phyloP scores from a whole-genome alignment of 2,329 filamentous ascomycete genomes.

The Penicillium paneum region DNA sequence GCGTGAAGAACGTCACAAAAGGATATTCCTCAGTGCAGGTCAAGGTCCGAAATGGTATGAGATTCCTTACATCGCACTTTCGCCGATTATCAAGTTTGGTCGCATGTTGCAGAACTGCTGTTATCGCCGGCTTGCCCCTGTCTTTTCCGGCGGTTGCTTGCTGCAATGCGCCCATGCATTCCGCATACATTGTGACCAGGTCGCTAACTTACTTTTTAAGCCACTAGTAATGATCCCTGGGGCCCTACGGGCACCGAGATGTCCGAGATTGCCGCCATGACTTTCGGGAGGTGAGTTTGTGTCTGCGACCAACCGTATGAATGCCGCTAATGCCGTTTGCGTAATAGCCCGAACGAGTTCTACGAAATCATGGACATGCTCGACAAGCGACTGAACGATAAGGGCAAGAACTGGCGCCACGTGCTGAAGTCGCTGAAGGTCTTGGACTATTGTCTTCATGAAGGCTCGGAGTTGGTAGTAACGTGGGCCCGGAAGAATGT shows the following conservation, averaged over 20 bases:
- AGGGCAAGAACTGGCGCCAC: slow-evolving; percentile 99
- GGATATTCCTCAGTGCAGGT: slow-evolving; percentile 95
- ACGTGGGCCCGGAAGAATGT: slow-evolving; percentile 98
- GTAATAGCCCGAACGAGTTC: slow-evolving; percentile 81
- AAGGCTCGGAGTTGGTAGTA: slow-evolving; percentile 92
- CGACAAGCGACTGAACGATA: slow-evolving; percentile 97
- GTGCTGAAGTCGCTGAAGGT: slow-evolving; percentile 97
- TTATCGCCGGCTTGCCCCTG: slow-evolving; percentile 6
- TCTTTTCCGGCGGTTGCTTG: neutral
- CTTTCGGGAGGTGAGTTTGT: slow-evolving; percentile 83
- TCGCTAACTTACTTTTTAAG: slow-evolving; percentile 50
- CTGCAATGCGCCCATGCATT: slow-evolving; percentile 1
- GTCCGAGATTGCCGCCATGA: slow-evolving; percentile 97
- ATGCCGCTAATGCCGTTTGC: slow-evolving; percentile 9
- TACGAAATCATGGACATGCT: slow-evolving; percentile 99
- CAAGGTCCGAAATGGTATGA: slow-evolving; percentile 93
- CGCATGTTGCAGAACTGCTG: neutral
- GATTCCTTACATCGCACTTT: neutral
- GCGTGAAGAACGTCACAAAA: slow-evolving; percentile 99
- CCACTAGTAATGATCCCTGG: slow-evolving; percentile 98
- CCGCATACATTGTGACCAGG: neutral
- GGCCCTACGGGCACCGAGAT: slow-evolving; percentile 96
- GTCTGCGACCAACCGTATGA: neutral
- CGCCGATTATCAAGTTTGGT: neutral
- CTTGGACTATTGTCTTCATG: slow-evolving; percentile 94